A percentile compares a stretch with the other conserved stretches of the same genome.
phyloP scores from a whole-genome alignment of 78 protist genomes.

The Cavenderia fasciculata region DNA sequence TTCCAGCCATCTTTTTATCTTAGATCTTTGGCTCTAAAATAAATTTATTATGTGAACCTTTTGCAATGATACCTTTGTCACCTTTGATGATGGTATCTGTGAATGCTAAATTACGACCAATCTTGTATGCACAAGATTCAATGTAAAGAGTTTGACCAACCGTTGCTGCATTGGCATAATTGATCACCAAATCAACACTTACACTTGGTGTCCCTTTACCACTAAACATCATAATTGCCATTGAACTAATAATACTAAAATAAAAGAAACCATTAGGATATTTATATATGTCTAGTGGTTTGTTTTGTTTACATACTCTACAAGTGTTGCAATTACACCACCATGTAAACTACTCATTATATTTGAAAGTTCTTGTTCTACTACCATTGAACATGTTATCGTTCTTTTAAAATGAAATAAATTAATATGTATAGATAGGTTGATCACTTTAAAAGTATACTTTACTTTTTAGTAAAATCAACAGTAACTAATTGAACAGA shows the following conservation, averaged over 20 bases:
- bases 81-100: conserved; percentile 42
- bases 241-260: too few species aligned
- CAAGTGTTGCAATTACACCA: conserved; percentile 27
- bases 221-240: too few species aligned
- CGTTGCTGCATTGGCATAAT: conserved; percentile 12
- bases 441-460: too few species aligned
- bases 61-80: not conserved
- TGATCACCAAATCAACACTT: not conserved
- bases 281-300: too few species aligned
- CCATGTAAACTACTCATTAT: conserved; percentile 22
- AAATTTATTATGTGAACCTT: conserved; percentile 62
- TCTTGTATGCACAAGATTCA: conserved; percentile 7
- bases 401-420: too few species aligned
- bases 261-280: too few species aligned
- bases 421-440: too few species aligned
- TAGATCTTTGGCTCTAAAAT: too few species aligned
- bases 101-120: conserved; percentile 44
- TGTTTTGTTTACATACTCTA: too few species aligned
- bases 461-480: too few species aligned
- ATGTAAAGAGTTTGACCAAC: not conserved
- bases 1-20: too few species aligned
- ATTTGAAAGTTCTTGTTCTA: conserved; percentile 31
- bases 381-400: conserved; percentile 15
- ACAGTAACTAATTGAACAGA: too few species aligned
- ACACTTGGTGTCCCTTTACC: conserved; percentile 51